Percentiles rank a stretch among this genome's conserved stretches.
phyloP scores from a whole-genome alignment of 1,139 yeast species.

The Saccharomyces hybrid region DNA sequence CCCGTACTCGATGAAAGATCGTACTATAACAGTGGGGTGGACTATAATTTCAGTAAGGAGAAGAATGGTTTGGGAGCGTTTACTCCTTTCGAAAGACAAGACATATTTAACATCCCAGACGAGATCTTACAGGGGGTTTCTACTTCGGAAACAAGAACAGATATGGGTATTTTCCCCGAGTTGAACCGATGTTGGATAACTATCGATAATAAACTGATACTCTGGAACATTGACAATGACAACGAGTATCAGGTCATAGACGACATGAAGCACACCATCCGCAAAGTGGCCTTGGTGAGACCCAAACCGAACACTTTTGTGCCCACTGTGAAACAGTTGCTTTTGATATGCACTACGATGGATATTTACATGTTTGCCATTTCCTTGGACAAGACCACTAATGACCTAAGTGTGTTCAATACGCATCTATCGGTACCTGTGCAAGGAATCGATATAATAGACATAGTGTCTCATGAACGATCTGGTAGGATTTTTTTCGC shows the following conservation, averaged over 20 bases:
- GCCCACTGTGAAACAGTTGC: slow-evolving; percentile 60
- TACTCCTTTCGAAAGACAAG: slow-evolving; percentile 70
- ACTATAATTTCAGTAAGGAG: slow-evolving; percentile 35
- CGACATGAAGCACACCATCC: slow-evolving; percentile 70
- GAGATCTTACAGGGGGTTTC: slow-evolving; percentile 65
- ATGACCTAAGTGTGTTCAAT: slow-evolving; percentile 64
- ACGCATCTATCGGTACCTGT: slow-evolving; percentile 76
- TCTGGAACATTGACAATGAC: slow-evolving; percentile 67
- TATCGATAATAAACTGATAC: slow-evolving; percentile 68
- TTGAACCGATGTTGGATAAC: slow-evolving; percentile 83
- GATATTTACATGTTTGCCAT: slow-evolving; percentile 74
- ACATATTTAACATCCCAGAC: slow-evolving; percentile 72
- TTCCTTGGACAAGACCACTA: slow-evolving; percentile 43
- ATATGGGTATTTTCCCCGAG: slow-evolving; percentile 79
- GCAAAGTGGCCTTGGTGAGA: slow-evolving; percentile 64
- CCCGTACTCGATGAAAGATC: slow-evolving; percentile 37
- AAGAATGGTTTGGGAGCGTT: slow-evolving; percentile 41
- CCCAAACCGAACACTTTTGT: slow-evolving; percentile 80
- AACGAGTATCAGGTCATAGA: slow-evolving; percentile 74
- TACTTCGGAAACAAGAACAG: slow-evolving; percentile 57
- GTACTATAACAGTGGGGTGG: slow-evolving; percentile 37
- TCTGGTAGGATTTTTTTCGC: slow-evolving; percentile 79
- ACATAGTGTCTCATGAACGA: slow-evolving; percentile 49
- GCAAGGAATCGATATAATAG: slow-evolving; percentile 68
- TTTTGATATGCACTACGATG: slow-evolving; percentile 72